Conservation (phyloP, 805 yeast genomes). For the Myxozyma geophila region DNA sequence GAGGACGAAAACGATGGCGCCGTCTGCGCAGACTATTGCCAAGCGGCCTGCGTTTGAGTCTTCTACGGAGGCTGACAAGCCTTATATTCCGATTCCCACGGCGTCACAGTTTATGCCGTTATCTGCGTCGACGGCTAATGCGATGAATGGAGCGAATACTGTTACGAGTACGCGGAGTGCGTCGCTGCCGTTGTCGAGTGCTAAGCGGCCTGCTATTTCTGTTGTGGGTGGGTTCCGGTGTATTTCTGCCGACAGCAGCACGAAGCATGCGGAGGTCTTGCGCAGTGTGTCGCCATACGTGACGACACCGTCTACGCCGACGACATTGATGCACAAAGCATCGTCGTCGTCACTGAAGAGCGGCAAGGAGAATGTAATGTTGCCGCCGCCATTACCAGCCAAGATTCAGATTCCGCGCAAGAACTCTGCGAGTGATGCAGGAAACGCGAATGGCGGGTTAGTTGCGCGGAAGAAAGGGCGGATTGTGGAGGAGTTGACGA, state of each 20-base stretch:
- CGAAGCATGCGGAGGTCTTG: slow-evolving; percentile 24
- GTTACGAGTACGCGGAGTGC: neutral
- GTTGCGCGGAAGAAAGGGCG: slow-evolving; percentile 30
- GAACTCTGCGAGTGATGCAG: neutral
- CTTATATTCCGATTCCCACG: slow-evolving; percentile 27
- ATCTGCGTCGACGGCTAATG: neutral
- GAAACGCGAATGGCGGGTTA: neutral
- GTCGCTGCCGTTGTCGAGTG: slow-evolving; percentile 14
- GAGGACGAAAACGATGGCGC: slow-evolving; percentile 10
- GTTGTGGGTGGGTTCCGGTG: slow-evolving; percentile 35
- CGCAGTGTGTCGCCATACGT: slow-evolving; percentile 34
- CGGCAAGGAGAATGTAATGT: slow-evolving; percentile 18
- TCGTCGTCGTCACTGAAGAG: neutral
- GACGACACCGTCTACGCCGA: slow-evolving; percentile 14
- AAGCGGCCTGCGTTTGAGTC: slow-evolving; percentile 10
- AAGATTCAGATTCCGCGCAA: slow-evolving; percentile 2
- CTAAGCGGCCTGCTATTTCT: slow-evolving; percentile 19
- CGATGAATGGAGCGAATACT: neutral
- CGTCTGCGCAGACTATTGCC: neutral
- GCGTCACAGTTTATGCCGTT: slow-evolving; percentile 13
- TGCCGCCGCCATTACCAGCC: slow-evolving; percentile 22
- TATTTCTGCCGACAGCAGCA: slow-evolving; percentile 26
- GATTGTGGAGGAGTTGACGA: slow-evolving; percentile 35
- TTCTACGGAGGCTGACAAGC: slow-evolving; percentile 21
- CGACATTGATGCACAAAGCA: slow-evolving; percentile 8